Evolutionary conservation across 2,329 filamentous ascomycete species (phyloP), one percentile per base, ranked within the genome.

Genomic region (Monosporascus sp.): DNA sequence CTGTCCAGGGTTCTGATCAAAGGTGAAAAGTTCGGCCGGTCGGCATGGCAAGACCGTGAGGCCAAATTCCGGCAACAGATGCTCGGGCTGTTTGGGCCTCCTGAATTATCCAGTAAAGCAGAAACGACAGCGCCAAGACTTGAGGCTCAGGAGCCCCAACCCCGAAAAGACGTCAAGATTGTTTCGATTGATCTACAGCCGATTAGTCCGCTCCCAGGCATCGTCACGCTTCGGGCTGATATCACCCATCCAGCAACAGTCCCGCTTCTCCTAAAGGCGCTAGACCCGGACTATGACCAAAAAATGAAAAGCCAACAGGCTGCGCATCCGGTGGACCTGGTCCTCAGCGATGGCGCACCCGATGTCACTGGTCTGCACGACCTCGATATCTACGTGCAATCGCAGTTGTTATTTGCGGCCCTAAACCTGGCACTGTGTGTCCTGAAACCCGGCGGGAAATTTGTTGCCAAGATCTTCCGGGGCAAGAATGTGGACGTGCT

Each of bases 191-290:
- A 99, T 66, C 76, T 99, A 37, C 94, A 99, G 69, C 94, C 94
- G 40, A 99, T 99, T 82, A 91, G 89, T 57, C 91, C 93, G 6
- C 80, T 99, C 5, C 88, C 94, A 26, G 94, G 94, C 56, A 96
- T 99, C 69, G 90, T 87, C 37, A 96, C 90, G 11, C 81, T 99
- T 16, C 88, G 92, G 65, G 94, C 94, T 48, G 94, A 99, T 69
- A 99, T 99, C 63, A 99, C 94, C 8, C 94, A 99, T 70, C 93
- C 94, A 0, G 92, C 91, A 3, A 99, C 94, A 0, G 90, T 97
- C 34, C 92, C 93, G 7, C 82, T 96, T 4, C 82, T 99, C 20
- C 82, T 97, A 24, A 84, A 86, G 59, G 91, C 93, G 1, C 79
- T 99, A 22, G 91, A 97, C 63, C 83, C 90, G 2, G 82, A 85